Evolutionary conservation across 805 yeast species (phyloP), one percentile per base, ranked within the genome.

Genomic region (Lachancea thermotolerans): DNA sequence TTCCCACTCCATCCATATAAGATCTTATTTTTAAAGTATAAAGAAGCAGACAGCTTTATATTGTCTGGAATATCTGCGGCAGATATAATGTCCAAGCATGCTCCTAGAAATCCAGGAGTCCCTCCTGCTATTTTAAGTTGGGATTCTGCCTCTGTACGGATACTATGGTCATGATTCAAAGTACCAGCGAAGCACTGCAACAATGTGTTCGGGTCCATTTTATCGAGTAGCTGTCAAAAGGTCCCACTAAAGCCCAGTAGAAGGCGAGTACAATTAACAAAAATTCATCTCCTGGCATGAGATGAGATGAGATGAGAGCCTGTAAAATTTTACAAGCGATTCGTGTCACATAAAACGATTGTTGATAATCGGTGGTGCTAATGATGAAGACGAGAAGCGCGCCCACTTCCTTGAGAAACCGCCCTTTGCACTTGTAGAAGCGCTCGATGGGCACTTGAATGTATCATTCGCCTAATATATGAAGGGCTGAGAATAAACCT

Each of bases 141-240:
- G 1, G 58, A 46, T 65, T 91, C 97, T 0, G 96, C 93, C 42
- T 77, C 76, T 42, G 70, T 71, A 54, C 95, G 78, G 17, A 73
- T 65, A 10, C 64, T 58, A 47, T 76, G 80, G 57, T 83, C 81
- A 0, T 86, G 79, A 53, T 78, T 81, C 41, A 89, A 72, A 1
- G 96, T 86, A 10, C 86, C 88, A 21, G 82, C 77, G 58, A 89
- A 87, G 65, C 91, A 85, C 54, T 78, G 79, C 59, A 84, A 81
- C 35, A 89, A 71, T 6, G 75, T 71, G 42, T 73, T 67, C 21
- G 79, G 78, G 62, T 88, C 88, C 95, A 89, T 87, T 27, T 6
- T 15, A 9, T 34, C 37, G 12, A n/a, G 8, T 31, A 31, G 5
- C 34, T 12, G 34, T 8, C 15, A 31, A 31, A 14, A 31, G 7